Base-by-base conservation (phyloP, 1,284 basidiomycete species). In the Sporisorium sorghi region DNA sequence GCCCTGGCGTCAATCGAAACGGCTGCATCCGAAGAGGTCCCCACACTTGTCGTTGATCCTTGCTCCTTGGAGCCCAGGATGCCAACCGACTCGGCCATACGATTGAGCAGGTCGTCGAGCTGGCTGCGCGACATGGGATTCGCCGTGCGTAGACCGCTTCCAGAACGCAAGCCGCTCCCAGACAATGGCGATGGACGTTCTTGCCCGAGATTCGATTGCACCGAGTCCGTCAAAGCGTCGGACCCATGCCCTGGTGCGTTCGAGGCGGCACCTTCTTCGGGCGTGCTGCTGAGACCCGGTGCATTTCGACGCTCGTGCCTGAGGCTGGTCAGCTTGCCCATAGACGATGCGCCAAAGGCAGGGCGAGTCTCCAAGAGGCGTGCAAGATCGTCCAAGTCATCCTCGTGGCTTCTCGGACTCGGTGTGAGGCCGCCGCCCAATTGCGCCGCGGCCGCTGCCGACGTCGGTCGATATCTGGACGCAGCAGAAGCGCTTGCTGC, bases 41-140 rank as follows among this genome's bases (percentile, higher is more conserved):
- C 60, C 17, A 37, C 64, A 43, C 64, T 63, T 5, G 47, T 33
- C 23, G 55, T 35, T 15, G 57, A 56, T 0, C 37, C 47, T n/a
- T 26, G 49, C 50, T 61, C 62, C 39, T 61, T 70, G 2, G 62
- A 37, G 10, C 51, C 51, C 21, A 69, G 9, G 5, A 74, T 54
- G 14, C 74, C 67, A 12, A 80, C 69, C 8, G 75, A 73, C 44
- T 66, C 61, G 26, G 69, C 75, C 79, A 80, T 79, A 11, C 76
- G 71, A 30, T 56, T 67, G 15, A 80, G 75, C 66, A 80, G 50
- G 15, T 79, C 78, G 32, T 80, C 77, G 42, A 80, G 67, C 56
- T 77, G 77, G 24, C 78, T 71, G 40, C 73, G 70, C 14, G 72
- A 69, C 47, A 73, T 59, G 2, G 70, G 68, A 33, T 69, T 64